Evolutionary conservation across 768 basidiomycete genomes (phyloP).

Genomic region (Boletellus ananas): DNA sequence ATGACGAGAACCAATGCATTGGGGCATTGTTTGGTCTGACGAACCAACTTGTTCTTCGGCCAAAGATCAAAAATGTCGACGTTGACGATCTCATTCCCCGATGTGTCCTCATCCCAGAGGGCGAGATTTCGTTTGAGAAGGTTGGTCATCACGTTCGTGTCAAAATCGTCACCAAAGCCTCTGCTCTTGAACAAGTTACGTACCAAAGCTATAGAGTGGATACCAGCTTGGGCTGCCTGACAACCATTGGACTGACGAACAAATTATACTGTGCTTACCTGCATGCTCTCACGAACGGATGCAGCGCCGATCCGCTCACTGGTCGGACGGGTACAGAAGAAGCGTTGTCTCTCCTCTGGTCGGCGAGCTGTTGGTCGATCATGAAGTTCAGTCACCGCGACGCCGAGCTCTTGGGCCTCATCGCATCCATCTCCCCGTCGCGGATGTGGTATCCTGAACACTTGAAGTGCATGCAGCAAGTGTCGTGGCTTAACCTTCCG

Average conservation of each 20-base stretch:
- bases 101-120: no score
- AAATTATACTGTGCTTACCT: conserved; percentile 39
- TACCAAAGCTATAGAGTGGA: no score
- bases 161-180: no score
- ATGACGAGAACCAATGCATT: no score
- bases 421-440: conserved; percentile 32
- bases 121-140: no score
- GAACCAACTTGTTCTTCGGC: no score
- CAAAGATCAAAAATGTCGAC: no score
- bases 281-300: conserved; percentile 41
- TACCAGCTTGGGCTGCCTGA: no score
- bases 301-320: conserved; percentile 42
- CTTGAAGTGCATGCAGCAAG: conserved; percentile 36
- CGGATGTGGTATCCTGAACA: conserved; percentile 38
- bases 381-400: conserved; percentile 30
- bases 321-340: conserved; percentile 5
- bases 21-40: no score
- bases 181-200: no score
- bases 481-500: conserved; percentile 26
- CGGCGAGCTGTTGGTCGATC: conserved; percentile 37
- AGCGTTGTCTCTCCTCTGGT: conserved; percentile 37
- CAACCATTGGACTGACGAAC: conserved; percentile 14
- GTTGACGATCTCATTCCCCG: no score
- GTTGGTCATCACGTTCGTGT: no score
- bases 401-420: conserved; percentile 27